Conservation (phyloP, 441 rosid species). For the Syzygium syzygioides region DNA sequence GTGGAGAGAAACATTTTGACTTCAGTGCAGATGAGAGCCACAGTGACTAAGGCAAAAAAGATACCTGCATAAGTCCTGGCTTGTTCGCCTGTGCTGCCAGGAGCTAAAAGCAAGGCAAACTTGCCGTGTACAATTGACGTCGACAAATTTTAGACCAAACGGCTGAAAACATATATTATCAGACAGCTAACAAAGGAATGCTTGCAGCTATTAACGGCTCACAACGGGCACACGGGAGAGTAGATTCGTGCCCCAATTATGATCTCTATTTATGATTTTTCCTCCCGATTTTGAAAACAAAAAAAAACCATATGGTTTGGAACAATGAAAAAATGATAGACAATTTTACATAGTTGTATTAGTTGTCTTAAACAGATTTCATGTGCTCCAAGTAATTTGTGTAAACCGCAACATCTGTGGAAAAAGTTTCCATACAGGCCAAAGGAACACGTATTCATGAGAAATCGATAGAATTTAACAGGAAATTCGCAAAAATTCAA, state of each 20-base stretch:
- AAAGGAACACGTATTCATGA: neutral
- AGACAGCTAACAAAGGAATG: neutral
- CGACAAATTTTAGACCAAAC: neutral
- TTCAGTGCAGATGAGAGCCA: neutral
- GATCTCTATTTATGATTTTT: neutral
- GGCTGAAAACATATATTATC: neutral
- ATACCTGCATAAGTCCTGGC: neutral
- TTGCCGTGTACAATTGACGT: neutral
- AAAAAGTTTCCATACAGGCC: neutral
- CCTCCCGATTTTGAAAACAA: neutral
- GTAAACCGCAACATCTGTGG: neutral
- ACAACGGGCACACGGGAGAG: neutral
- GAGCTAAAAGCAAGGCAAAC: neutral
- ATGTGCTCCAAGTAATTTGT: neutral
- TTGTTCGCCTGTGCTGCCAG: neutral
- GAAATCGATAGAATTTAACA: no score
- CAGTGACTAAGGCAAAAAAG: no score
- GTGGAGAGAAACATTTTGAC: neutral
- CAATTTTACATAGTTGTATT: neutral
- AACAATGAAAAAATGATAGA: neutral
- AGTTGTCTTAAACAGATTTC: neutral
- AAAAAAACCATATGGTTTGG: accelerated
- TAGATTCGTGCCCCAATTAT: neutral
- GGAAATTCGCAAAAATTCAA: neutral
- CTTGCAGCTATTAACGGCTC: neutral